These are phyloP conservation scores for Penicillium sp. DNA, from an alignment of 2,329 filamentous ascomycete genomes.

Conservation along the genomic window DNA sequence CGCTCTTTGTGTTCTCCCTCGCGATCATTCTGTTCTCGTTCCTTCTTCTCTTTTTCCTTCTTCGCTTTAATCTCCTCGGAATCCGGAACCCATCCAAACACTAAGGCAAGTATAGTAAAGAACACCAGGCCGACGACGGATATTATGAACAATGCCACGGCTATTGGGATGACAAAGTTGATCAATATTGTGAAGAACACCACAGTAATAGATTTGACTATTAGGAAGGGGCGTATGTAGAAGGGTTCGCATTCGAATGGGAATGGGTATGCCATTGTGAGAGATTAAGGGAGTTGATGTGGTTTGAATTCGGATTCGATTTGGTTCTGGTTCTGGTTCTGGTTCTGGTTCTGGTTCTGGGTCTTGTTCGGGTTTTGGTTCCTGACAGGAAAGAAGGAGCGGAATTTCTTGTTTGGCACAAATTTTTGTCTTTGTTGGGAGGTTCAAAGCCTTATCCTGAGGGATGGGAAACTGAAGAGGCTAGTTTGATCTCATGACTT, in stretches of 20 bases:
- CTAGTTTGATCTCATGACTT: not conserved
- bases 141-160: not conserved
- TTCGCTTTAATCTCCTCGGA: not conserved
- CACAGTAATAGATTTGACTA: not conserved
- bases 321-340: not conserved
- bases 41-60: not conserved
- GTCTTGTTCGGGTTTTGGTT: no score
- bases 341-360: not conserved
- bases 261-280: not conserved
- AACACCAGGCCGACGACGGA: not conserved
- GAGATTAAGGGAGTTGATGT: not conserved
- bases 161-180: not conserved
- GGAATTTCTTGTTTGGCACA: not conserved
- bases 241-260: not conserved
- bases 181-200: not conserved
- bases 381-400: not conserved
- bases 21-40: not conserved
- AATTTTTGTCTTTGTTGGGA: not conserved
- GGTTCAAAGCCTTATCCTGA: not conserved
- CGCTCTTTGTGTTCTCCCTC: not conserved
- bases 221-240: not conserved
- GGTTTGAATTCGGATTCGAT: not conserved
- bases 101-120: not conserved
- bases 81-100: not conserved
- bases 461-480: not conserved